Conservation (phyloP, 192 early-diverging fungal species). For the Coemansia sp. region DNA sequence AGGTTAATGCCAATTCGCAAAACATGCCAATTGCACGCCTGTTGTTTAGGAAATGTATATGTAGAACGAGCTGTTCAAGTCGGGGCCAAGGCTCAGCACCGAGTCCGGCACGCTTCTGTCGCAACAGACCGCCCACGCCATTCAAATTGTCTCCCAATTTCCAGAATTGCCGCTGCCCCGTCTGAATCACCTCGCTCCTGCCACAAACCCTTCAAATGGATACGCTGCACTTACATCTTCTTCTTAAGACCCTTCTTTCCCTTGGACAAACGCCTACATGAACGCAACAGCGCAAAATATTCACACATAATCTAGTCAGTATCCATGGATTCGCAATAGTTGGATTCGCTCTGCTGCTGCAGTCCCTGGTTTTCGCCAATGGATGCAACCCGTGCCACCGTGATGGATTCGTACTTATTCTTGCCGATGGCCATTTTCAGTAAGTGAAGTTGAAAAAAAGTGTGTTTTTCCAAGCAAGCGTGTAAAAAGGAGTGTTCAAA, state of each 20-base stretch:
- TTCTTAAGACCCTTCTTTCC: slow-evolving; percentile 99
- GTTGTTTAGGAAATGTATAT: no score
- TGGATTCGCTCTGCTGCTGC: slow-evolving; percentile 10
- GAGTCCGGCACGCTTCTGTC: no score
- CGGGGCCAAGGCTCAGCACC: no score
- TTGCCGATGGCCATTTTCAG: slow-evolving; percentile 72
- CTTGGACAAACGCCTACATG: slow-evolving; percentile 89
- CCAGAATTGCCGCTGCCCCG: no score
- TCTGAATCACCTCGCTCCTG: not conserved
- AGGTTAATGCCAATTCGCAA: no score
- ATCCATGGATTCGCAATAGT: slow-evolving; percentile 9
- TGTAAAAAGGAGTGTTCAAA: slow-evolving; percentile 12
- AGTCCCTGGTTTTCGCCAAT: slow-evolving; percentile 7
- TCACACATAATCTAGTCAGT: not conserved
- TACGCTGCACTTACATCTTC: slow-evolving; percentile 62
- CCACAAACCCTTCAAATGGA: slow-evolving; percentile 21
- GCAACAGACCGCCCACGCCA: no score
- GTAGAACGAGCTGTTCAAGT: no score
- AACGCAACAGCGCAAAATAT: not conserved
- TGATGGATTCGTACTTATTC: slow-evolving; percentile 68
- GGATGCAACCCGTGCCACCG: slow-evolving; percentile 14
- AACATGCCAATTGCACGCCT: no score
- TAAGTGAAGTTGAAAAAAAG: not conserved
- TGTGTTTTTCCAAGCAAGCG: not conserved
- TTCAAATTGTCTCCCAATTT: no score